A percentile compares a stretch with the other conserved stretches of the same genome.
phyloP scores from a whole-genome alignment of 116 monocot species.

The Dioscorea cayenensis region DNA sequence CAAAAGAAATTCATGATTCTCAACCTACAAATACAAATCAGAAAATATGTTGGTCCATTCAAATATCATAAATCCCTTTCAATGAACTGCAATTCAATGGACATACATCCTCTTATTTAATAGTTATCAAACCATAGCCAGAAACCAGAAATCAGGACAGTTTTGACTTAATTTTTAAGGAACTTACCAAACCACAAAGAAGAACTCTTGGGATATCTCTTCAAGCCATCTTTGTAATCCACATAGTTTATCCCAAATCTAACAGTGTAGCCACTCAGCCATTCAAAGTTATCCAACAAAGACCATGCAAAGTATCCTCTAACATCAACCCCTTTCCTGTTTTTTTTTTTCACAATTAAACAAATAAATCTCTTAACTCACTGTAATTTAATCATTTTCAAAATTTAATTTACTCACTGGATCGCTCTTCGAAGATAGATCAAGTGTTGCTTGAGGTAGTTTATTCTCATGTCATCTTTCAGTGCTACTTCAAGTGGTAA shows the following conservation, averaged over 20 bases:
- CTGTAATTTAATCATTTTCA: not conserved
- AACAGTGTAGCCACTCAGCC: slow-evolving; percentile 14
- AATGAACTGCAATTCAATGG: no score
- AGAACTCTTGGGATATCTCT: slow-evolving; percentile 20
- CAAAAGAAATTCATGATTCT: no score
- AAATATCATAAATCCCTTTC: no score
- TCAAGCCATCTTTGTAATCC: slow-evolving; percentile 15
- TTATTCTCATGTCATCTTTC: slow-evolving; percentile 14
- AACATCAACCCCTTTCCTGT: slow-evolving; percentile 13
- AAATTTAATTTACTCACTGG: not conserved
- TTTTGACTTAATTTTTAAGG: slow-evolving; percentile 1
- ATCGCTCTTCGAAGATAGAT: slow-evolving; percentile 3
- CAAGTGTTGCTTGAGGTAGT: not conserved
- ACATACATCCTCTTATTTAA: no score
- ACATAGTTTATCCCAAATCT: slow-evolving; percentile 24
- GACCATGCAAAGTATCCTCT: slow-evolving; percentile 33
- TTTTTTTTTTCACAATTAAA: not conserved
- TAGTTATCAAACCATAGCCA: no score
- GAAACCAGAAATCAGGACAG: no score
- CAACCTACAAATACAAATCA: no score
- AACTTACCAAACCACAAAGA: slow-evolving; percentile 16
- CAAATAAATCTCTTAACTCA: not conserved
- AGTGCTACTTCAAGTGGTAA: slow-evolving; percentile 8
- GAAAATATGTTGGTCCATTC: no score
- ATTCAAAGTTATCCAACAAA: slow-evolving; percentile 32